Evolutionary conservation across 1,284 basidiomycete genomes (phyloP).

Genomic region (Papiliotrema flavescens): DNA sequence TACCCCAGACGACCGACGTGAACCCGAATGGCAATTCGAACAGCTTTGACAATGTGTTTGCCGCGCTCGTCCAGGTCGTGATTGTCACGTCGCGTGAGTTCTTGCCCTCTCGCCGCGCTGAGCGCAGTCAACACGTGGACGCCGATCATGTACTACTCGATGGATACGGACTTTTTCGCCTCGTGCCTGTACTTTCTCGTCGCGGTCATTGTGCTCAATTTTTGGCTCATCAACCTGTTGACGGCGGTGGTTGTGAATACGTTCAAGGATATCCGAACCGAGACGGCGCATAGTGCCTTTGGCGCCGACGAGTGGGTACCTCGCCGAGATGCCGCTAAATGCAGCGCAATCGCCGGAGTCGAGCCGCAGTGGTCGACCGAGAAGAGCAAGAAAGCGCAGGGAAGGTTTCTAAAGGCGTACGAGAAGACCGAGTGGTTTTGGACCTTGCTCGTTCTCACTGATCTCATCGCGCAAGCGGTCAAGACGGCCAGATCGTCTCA

Average conservation of each 20-base stretch:
- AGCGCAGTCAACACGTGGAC: slow-evolving; percentile 49
- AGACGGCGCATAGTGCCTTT: slow-evolving; percentile 90
- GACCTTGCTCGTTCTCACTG: slow-evolving; percentile 67
- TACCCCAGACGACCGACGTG: slow-evolving; percentile 54
- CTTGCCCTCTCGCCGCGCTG: background rate
- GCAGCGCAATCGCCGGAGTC: slow-evolving; percentile 16
- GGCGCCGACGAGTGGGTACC: slow-evolving; percentile 65
- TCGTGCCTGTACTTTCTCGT: slow-evolving; percentile 87
- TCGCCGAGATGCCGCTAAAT: background rate
- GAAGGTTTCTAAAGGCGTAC: slow-evolving; percentile 30
- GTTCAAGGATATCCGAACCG: slow-evolving; percentile 81
- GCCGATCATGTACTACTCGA: slow-evolving; percentile 81
- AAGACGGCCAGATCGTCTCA: slow-evolving; percentile 59
- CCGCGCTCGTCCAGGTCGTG: slow-evolving; percentile 76
- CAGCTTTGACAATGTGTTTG: slow-evolving; percentile 89
- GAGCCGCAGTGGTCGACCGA: slow-evolving; percentile 37
- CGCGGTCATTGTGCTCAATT: slow-evolving; percentile 78
- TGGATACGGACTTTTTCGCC: slow-evolving; percentile 86
- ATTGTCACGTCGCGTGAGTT: slow-evolving; percentile 74
- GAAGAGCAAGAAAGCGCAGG: slow-evolving; percentile 24
- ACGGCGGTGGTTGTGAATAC: slow-evolving; percentile 96
- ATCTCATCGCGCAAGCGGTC: slow-evolving; percentile 73
- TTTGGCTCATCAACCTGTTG: slow-evolving; percentile 92
- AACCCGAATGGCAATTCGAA: slow-evolving; percentile 70
- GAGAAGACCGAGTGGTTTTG: slow-evolving; percentile 60